Base-by-base conservation (phyloP, 2,329 filamentous ascomycete species). In the Penicillium freii region DNA sequence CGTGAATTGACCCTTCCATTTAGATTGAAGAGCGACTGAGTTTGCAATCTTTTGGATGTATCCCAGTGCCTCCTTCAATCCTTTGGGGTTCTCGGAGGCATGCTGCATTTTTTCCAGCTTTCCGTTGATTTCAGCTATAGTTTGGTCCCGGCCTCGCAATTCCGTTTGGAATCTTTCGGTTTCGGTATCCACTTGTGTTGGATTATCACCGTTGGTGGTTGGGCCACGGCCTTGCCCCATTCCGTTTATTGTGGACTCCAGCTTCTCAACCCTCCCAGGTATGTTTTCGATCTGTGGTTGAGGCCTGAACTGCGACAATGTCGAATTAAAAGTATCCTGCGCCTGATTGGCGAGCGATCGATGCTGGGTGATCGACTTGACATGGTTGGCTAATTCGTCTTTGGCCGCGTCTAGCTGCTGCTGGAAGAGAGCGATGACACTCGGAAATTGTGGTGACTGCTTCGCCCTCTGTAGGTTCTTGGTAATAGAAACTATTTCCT, bases 401-500 rank as follows among this genome's bases (percentile, higher is more conserved):
- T 61, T 47, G 13, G 43, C 51, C 57, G 57, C 17, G 25, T 48
- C 27, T 48, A 63, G 23, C 57, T 51, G 54, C 13, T 61, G 51
- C 29, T 69, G 63, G 21, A 61, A 67, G 47, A 57, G 63, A 23
- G 65, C 58, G 17, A 61, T 44, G 5, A 64, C 63, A 6, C 69
- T 67, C 4, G 70, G 66, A 44, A 69, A 73, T 19, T 55, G 59
- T 9, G 56, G 49, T 36, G 5, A 63, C 55, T 21, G 40, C 38
- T 40, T 56, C 59, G 19, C 69, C 63, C 62, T 62, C 66, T 63
- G 64, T 5, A 81, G 33, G 45, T 77, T 68, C 39, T 75, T 65
- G 17, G 74, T 70, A 6, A 81, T 60, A 5, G 68, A 66, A 0
- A 73, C 68, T 19, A 71, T 63, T 36, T 65, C 69, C 25, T 64